Conservation (phyloP, 768 basidiomycete genomes). For the Plicaturopsis crispa region DNA sequence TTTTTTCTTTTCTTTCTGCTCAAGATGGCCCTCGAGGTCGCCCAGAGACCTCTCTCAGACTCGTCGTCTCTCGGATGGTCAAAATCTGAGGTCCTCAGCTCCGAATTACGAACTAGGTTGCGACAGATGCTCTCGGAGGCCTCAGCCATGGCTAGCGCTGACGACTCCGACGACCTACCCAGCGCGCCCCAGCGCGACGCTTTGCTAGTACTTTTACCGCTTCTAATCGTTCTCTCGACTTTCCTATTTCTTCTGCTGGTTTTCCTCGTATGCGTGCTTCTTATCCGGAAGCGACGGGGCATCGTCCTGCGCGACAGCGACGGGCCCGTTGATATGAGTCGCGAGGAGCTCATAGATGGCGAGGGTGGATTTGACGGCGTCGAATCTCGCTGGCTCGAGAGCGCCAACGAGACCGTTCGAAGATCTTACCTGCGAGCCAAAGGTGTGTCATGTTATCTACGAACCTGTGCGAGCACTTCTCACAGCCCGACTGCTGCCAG, state of each 20-base stretch:
- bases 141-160: neutral
- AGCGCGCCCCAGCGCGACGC: conserved; percentile 41
- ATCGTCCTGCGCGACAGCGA: conserved; percentile 81
- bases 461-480: neutral
- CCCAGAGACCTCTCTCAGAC: neutral
- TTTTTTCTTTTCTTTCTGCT: too few relatives aligned
- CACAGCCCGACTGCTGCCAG: too few relatives aligned
- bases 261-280: conserved; percentile 84
- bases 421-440: conserved; percentile 79
- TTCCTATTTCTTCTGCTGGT: conserved; percentile 89
- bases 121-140: neutral
- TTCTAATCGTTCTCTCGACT: conserved; percentile 89
- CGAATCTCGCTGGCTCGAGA: conserved; percentile 92
- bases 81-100: conserved; percentile 1
- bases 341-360: conserved; percentile 83
- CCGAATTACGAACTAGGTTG: too few relatives aligned
- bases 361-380: conserved; percentile 93
- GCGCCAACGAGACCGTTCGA: conserved; percentile 54
- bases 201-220: conserved; percentile 82
- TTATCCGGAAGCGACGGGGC: conserved; percentile 70
- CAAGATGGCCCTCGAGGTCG: neutral
- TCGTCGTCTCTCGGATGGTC: conserved; percentile 14
- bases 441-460: conserved; percentile 67
- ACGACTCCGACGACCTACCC: conserved; percentile 14
- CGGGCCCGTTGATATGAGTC: conserved; percentile 89